Evolutionary conservation across 257 asterid genomes (phyloP), one percentile per base, ranked within the genome.

Genomic region (Scutellaria baicalensis): DNA sequence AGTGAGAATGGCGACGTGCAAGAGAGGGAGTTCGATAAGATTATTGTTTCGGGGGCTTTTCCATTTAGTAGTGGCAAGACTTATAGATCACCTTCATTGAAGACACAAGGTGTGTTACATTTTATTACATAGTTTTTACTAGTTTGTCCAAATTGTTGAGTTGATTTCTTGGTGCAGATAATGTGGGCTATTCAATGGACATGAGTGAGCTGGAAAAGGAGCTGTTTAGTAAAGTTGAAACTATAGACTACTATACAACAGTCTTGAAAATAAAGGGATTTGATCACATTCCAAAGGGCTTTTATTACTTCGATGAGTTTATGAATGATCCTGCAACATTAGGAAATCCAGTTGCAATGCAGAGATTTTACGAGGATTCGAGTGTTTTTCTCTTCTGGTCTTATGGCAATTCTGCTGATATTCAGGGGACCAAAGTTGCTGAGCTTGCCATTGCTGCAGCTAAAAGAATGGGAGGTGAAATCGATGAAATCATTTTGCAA

Each of bases 261-360:
- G 96, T 84, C 51, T 73, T 90, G 87, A 84, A 83, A 79, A 84
- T 90, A 80, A 83, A 84, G 69, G 88, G 96, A 67, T 74, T 90
- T 51, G 90, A 86, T 66, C 89, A 83, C 39, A 76, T 90, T 61
- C 95, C 90, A 59, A 76, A 76, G 78, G 96, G 97, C n/a, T 90
- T 90, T 71, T 90, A 90, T 65, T 88, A 90, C 86, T 90, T 90
- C 47, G 80, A 78, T 68, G 90, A 88, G 69, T 90, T 86, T 48
- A 88, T 90, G 90, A 86, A 84, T 63, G 92, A 88, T 69, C 94
- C 95, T 8, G 59, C 78, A 59, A 57, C 93, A 58, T 76, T 88
- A 16, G 96, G 96, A 39, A 90, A 86, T 55, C 97, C 97, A 21
- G 95, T 90, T 35, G 97, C 97, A 43, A 83, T 90, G 92, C 97